Evolutionary conservation across 2,329 filamentous ascomycete genomes (phyloP).

Genomic region (Penicillium psychrosexuale): DNA sequence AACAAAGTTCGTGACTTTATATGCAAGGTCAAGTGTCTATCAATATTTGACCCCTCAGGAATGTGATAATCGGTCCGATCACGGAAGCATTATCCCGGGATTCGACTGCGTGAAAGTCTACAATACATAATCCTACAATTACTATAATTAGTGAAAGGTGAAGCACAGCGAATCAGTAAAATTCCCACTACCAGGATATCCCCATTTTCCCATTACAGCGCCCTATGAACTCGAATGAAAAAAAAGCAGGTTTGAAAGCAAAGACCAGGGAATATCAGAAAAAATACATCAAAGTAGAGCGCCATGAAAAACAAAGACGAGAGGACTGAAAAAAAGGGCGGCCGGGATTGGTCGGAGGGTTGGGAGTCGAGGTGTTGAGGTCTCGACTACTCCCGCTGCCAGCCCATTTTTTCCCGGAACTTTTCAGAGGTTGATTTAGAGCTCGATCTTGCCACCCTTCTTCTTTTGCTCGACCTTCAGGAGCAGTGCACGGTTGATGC

Average conservation of each 20-base stretch:
- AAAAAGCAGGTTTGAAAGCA: slow-evolving; percentile 16
- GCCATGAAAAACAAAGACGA: slow-evolving; percentile 23
- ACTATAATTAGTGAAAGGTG: neutral
- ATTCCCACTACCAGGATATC: slow-evolving; percentile 36
- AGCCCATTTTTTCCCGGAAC: slow-evolving; percentile 2
- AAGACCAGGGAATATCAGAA: slow-evolving; percentile 27
- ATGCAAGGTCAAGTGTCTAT: neutral
- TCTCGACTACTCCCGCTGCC: neutral
- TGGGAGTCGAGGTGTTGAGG: neutral
- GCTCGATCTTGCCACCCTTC: slow-evolving; percentile 53
- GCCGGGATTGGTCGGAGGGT: neutral
- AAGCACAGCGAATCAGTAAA: slow-evolving; percentile 19
- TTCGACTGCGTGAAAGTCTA: too few species aligned
- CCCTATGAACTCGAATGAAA: slow-evolving; percentile 30
- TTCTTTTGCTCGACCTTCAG: slow-evolving; percentile 98
- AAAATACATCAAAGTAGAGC: slow-evolving; percentile 27
- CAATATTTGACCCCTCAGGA: neutral
- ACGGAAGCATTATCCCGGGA: neutral
- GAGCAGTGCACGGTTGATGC: slow-evolving; percentile 96
- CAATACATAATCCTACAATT: neutral
- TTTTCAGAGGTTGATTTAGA: slow-evolving; percentile 4
- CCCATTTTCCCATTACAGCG: slow-evolving; percentile 43
- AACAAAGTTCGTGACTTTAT: neutral
- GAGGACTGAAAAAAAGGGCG: neutral
- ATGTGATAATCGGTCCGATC: neutral